Evolutionary conservation across 768 basidiomycete genomes (phyloP).

Genomic region (Lepiota brunneoincarnata): DNA sequence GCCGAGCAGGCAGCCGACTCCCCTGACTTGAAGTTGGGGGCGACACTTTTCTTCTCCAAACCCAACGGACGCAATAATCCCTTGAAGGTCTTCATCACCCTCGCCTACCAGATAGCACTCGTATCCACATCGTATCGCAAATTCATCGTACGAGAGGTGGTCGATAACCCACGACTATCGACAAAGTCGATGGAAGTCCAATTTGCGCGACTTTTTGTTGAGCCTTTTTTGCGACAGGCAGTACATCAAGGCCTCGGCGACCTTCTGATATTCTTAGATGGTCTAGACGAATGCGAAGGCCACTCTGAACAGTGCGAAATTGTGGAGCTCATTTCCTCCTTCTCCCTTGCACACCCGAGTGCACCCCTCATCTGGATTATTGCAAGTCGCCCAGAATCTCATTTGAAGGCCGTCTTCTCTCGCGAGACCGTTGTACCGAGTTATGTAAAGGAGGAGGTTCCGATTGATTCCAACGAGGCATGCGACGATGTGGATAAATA

Average conservation of each 20-base stretch:
- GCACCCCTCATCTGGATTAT: neutral
- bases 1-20: no score
- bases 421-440: neutral
- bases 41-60: no score
- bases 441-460: neutral
- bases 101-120: no score
- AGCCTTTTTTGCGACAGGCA: neutral
- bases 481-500: no score
- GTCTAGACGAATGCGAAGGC: neutral
- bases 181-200: no score
- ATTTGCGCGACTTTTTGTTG: no score
- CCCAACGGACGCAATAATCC: no score
- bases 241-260: neutral
- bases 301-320: neutral
- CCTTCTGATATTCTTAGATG: neutral
- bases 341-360: neutral
- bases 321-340: neutral
- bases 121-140: no score
- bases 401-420: neutral
- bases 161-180: no score
- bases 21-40: no score
- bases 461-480: neutral
- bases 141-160: no score
- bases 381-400: conserved; percentile 2
- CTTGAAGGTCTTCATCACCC: no score